phyloP scores from a whole-genome alignment of 805 yeast genomes.

The Naumovozyma baii region DNA sequence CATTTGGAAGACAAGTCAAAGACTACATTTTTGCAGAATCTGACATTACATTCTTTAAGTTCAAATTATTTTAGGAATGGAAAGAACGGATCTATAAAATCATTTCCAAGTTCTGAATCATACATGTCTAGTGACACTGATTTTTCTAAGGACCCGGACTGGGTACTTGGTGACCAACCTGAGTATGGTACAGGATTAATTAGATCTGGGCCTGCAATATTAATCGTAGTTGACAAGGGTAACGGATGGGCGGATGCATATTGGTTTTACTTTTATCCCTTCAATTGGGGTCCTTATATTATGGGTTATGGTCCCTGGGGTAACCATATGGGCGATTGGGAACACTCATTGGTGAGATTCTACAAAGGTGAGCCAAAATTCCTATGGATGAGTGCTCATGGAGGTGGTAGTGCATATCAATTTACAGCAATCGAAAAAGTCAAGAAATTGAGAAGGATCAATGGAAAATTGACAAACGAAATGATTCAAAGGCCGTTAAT shows the following conservation, averaged over 20 bases:
- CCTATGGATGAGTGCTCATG: conserved; percentile 97
- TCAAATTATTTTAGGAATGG: neutral
- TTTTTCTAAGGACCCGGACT: conserved; percentile 64
- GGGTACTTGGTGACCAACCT: conserved; percentile 81
- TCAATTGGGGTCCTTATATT: conserved; percentile 90
- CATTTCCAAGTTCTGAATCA: conserved; percentile 29
- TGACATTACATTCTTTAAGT: too few relatives aligned
- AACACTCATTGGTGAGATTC: conserved; percentile 81
- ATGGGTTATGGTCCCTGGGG: conserved; percentile 98
- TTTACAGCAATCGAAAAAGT: conserved; percentile 59
- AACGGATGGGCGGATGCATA: conserved; percentile 91
- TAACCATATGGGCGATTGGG: conserved; percentile 97
- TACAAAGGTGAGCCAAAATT: conserved; percentile 69
- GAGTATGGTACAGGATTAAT: conserved; percentile 62
- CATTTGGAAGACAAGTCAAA: conserved; percentile 46
- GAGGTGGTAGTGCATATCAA: conserved; percentile 87
- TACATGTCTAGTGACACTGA: conserved; percentile 62
- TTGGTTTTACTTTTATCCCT: conserved; percentile 93
- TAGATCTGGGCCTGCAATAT: conserved; percentile 65
- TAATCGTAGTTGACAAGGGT: conserved; percentile 84
- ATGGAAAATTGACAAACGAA: conserved; percentile 69
- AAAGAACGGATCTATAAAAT: conserved; percentile 4
- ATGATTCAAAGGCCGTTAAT: conserved; percentile 53
- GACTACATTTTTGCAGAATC: neutral
- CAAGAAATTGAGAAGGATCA: conserved; percentile 66